Percentiles rank a stretch among this genome's conserved stretches.
Evolutionary conservation across 2,329 filamentous ascomycete species (phyloP).

Genomic region (Clonostachys chloroleuca): DNA sequence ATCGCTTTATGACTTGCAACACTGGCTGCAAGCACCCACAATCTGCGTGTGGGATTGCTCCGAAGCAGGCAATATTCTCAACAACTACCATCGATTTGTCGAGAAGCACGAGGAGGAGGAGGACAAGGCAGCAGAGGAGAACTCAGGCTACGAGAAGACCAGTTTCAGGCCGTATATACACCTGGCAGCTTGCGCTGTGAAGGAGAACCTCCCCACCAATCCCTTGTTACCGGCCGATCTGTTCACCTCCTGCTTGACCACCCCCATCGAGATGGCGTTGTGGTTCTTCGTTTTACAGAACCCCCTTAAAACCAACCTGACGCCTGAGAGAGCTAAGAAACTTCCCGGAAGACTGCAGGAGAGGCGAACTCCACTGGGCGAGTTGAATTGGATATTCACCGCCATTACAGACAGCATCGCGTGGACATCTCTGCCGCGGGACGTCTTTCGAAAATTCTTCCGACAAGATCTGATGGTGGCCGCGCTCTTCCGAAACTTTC

Average conservation of each 20-base stretch:
- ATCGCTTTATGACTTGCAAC: slow-evolving; percentile 89
- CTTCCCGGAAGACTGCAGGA: slow-evolving; percentile 91
- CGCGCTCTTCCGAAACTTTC: slow-evolving; percentile 91
- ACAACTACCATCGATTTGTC: slow-evolving; percentile 90
- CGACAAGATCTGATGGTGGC: slow-evolving; percentile 99
- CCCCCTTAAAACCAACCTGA: slow-evolving; percentile 63
- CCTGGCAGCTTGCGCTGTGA: slow-evolving; percentile 83
- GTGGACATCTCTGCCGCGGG: slow-evolving; percentile 89
- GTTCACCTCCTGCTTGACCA: slow-evolving; percentile 93
- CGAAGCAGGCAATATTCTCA: slow-evolving; percentile 90
- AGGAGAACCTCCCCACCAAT: slow-evolving; percentile 92
- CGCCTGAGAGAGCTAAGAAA: slow-evolving; percentile 78
- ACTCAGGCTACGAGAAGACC: slow-evolving; percentile 80
- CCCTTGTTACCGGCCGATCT: slow-evolving; percentile 89
- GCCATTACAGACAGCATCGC: slow-evolving; percentile 98
- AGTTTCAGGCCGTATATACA: slow-evolving; percentile 72
- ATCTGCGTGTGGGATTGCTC: slow-evolving; percentile 98
- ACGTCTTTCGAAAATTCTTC: slow-evolving; percentile 95
- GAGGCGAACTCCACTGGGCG: slow-evolving; percentile 85
- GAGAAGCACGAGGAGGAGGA: slow-evolving; percentile 94
- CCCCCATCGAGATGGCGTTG: slow-evolving; percentile 94
- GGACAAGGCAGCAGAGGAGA: slow-evolving; percentile 66
- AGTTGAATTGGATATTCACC: slow-evolving; percentile 99
- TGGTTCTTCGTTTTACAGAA: slow-evolving; percentile 97
- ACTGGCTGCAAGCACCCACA: slow-evolving; percentile 92